Conservation (phyloP, 2,329 filamentous ascomycete species). For the Clarireedia hainanense region DNA sequence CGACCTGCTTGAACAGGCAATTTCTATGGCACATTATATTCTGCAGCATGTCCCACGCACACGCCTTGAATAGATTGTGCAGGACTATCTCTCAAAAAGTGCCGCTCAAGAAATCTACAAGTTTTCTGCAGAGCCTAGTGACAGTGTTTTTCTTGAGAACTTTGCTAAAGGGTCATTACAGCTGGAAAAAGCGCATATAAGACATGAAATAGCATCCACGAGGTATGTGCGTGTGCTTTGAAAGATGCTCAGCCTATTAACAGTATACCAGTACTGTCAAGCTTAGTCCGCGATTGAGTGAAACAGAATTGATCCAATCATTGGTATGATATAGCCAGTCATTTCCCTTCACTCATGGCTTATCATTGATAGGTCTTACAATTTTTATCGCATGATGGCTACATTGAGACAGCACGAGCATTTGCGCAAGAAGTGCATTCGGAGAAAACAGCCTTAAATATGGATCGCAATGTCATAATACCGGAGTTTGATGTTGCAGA, state of each 20-base stretch:
- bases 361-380: slow-evolving; percentile 51
- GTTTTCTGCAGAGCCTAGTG: too few relatives aligned
- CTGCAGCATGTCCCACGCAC: too few relatives aligned
- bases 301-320: slow-evolving; percentile 73
- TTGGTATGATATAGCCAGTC: slow-evolving; percentile 43
- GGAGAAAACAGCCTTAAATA: slow-evolving; percentile 63
- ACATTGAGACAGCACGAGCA: slow-evolving; percentile 83
- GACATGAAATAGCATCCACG: slow-evolving; percentile 44
- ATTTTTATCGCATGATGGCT: slow-evolving; percentile 90
- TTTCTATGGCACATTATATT: too few relatives aligned
- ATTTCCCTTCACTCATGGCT: background rate
- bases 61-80: too few relatives aligned
- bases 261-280: slow-evolving; percentile 31
- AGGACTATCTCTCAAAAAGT: too few relatives aligned
- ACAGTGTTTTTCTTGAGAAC: too few relatives aligned
- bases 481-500: slow-evolving; percentile 62
- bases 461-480: slow-evolving; percentile 44
- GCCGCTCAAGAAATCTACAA: too few relatives aligned
- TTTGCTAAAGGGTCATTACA: slow-evolving; percentile 7
- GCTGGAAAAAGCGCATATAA: slow-evolving; percentile 24
- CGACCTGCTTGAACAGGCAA: too few relatives aligned
- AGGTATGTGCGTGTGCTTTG: slow-evolving; percentile 26
- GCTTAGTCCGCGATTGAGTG: slow-evolving; percentile 54
- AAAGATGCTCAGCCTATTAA: background rate
- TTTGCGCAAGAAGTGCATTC: slow-evolving; percentile 75